Conservation (phyloP, 345 rosid species). For the Citrus unshiu region DNA sequence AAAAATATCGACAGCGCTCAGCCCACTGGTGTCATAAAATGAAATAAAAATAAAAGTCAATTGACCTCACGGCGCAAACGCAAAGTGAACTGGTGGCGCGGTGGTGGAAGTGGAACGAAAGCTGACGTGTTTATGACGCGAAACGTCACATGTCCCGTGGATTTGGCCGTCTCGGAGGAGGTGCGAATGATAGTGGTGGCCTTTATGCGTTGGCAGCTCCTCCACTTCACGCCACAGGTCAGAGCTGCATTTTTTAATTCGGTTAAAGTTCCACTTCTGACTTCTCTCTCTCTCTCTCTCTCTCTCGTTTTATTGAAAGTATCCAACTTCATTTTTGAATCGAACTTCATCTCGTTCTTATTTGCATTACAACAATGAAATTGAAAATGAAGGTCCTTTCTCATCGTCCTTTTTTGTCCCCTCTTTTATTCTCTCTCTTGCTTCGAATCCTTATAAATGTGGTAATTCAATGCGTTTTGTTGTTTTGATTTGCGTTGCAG, state of each 20-base stretch:
- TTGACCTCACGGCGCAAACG: no score
- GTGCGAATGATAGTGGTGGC: not conserved
- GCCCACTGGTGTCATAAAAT: no score
- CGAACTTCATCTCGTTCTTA: not conserved
- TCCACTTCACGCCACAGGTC: slow-evolving; percentile 15
- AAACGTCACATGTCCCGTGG: slow-evolving; percentile 16
- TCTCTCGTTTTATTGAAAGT: not conserved
- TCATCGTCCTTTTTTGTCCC: not conserved
- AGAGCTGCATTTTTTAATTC: slow-evolving; percentile 19
- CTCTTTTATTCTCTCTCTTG: no score
- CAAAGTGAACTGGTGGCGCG: no score
- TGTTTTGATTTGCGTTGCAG: slow-evolving; percentile 31
- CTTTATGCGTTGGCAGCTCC: slow-evolving; percentile 13
- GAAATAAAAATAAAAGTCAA: no score
- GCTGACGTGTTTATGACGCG: slow-evolving; percentile 11
- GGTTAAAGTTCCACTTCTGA: slow-evolving; percentile 42
- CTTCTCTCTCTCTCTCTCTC: not conserved
- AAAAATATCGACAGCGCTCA: no score
- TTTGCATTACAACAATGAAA: slow-evolving; percentile 26
- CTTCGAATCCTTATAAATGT: not conserved
- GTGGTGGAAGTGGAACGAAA: not conserved
- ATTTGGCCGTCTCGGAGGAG: slow-evolving; percentile 22
- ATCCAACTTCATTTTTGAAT: not conserved
- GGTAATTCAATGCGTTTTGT: not conserved
- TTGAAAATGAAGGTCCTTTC: slow-evolving; percentile 26